Evolutionary conservation across 139 green algal species (phyloP).

Genomic region (Volvox reticuliferus): DNA sequence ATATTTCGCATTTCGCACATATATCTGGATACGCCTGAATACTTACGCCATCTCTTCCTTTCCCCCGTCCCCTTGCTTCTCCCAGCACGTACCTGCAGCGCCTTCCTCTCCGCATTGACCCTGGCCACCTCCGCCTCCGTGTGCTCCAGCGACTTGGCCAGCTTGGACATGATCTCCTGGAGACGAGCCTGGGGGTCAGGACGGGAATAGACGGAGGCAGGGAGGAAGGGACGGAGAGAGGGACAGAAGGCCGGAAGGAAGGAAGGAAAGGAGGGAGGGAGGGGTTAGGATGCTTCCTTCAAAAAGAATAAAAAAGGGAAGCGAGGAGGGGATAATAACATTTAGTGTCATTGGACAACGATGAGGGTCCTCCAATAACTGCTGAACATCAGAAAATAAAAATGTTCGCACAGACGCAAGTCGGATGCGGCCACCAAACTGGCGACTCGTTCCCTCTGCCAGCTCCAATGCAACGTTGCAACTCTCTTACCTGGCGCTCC

Average conservation of each 20-base stretch:
- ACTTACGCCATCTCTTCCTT: background rate
- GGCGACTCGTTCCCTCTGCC: too few relatives aligned
- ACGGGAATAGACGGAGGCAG: background rate
- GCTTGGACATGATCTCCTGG: slow-evolving; percentile 67
- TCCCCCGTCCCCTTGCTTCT: too few relatives aligned
- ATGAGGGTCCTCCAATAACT: too few relatives aligned
- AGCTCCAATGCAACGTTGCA: background rate
- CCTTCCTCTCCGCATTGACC: slow-evolving; percentile 62
- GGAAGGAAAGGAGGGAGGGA: too few relatives aligned
- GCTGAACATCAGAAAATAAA: too few relatives aligned
- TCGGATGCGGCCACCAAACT: background rate
- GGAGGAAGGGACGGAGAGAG: background rate
- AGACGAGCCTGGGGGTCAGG: slow-evolving; percentile 55
- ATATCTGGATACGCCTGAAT: too few relatives aligned
- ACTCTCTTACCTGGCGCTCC: slow-evolving; percentile 62
- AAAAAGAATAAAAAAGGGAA: too few relatives aligned
- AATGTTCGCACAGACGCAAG: too few relatives aligned
- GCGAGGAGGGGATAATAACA: too few relatives aligned
- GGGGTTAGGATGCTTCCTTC: background rate
- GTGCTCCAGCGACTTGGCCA: slow-evolving; percentile 72
- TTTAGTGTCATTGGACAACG: too few relatives aligned
- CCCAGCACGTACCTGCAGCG: slow-evolving; percentile 22
- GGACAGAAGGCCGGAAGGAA: background rate
- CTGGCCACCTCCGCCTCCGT: slow-evolving; percentile 71
- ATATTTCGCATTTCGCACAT: too few relatives aligned